These are phyloP conservation scores for Erythrophleum ivorense DNA, from an alignment of 331 rosid genomes.

Conservation along the genomic window DNA sequence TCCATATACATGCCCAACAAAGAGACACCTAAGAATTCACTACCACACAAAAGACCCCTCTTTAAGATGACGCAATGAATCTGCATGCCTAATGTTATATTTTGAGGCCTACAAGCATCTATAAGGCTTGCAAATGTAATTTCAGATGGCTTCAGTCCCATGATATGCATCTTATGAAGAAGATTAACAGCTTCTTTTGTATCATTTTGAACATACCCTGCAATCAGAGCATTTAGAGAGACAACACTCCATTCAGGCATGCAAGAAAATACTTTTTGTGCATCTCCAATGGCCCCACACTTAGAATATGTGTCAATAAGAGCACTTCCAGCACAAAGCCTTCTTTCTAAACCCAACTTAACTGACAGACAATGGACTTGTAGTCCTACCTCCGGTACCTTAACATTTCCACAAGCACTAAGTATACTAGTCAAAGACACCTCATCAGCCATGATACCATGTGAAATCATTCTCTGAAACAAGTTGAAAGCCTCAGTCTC, in stretches of 20 bases:
- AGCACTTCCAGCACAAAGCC: slow-evolving; percentile 79
- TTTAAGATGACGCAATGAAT: slow-evolving; percentile 66
- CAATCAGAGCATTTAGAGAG: slow-evolving; percentile 75
- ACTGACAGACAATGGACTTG: slow-evolving; percentile 74
- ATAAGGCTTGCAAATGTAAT: slow-evolving; percentile 75
- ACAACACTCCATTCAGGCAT: slow-evolving; percentile 71
- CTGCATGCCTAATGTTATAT: slow-evolving; percentile 69
- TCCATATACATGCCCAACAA: slow-evolving; percentile 80
- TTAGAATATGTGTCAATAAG: slow-evolving; percentile 92
- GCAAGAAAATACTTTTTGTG: slow-evolving; percentile 55
- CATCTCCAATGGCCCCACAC: slow-evolving; percentile 59
- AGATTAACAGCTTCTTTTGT: slow-evolving; percentile 61
- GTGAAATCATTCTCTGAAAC: slow-evolving; percentile 70
- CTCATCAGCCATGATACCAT: slow-evolving; percentile 74
- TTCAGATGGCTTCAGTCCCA: slow-evolving; percentile 72
- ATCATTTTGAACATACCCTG: slow-evolving; percentile 65
- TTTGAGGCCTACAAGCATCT: slow-evolving; percentile 65
- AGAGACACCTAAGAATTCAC: slow-evolving; percentile 72
- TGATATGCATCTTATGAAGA: slow-evolving; percentile 60
- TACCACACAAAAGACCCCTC: slow-evolving; percentile 62
- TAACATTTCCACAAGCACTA: slow-evolving; percentile 81
- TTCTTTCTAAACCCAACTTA: slow-evolving; percentile 77
- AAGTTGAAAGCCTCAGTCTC: slow-evolving; percentile 67
- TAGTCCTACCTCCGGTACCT: slow-evolving; percentile 58
- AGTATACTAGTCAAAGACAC: slow-evolving; percentile 86